Base-by-base conservation (phyloP, 805 yeast genomes). In the Wickerhamiella brachini region DNA sequence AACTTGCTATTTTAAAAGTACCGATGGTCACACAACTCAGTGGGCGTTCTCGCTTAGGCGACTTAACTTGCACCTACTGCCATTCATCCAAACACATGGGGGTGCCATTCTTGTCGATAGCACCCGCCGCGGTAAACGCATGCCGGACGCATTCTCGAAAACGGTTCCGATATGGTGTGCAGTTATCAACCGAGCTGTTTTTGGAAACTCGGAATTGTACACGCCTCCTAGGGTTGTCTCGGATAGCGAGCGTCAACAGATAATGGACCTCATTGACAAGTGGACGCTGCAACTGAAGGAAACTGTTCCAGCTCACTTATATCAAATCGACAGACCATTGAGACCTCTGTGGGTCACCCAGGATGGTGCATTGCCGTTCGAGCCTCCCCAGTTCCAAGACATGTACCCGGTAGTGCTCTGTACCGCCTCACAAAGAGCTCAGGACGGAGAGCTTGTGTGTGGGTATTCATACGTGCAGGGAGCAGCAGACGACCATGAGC, bases 161-260 rank as follows among this genome's bases (percentile, higher is more conserved):
- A 88, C 95, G 0, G 71, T 88, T 1, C 96, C 96, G 0, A 84
- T 86, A 1, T 88, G 97, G 97, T 84, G 94, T 65, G 84, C 89
- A 0, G 87, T 85, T 4, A 52, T 87, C 18, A 85, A 84, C 59
- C 64, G 65, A 38, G 68, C 82, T 0, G 65, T 79, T 63, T 72
- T 72, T 51, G 77, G 71, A 20, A 59, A 54, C 3, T n/a, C 42
- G 10, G 69, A 70, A 49, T 62, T 79, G 10, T 65, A 62, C 47
- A 67, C 76, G 12, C 84, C 86, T 0, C 70, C 72, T 0, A 67
- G 64, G n/a, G 70, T 77, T 20, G 78, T 85, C 0, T 72, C 85
- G 0, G 56, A 59, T 9, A 76, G 79, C 31, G 95, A 85, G 61
- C 71, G 71, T 42, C 65, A 68, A 34, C 71, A 74, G 51, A 84